Evolutionary conservation across 2,329 filamentous ascomycete genomes (phyloP).

Genomic region (Fusarium odoratissimum): DNA sequence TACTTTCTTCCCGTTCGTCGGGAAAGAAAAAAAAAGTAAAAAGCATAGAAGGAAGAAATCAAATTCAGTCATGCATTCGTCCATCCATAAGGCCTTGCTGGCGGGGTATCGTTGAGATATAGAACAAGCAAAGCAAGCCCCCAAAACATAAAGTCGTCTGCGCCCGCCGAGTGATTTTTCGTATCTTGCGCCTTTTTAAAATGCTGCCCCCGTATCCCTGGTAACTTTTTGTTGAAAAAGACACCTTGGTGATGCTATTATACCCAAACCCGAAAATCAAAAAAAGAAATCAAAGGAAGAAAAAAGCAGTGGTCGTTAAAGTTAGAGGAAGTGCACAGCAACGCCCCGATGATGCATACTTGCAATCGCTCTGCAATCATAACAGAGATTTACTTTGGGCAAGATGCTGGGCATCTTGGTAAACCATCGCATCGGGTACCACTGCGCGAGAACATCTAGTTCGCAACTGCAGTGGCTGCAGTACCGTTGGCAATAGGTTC

Average conservation of each 20-base stretch:
- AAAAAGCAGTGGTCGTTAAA: slow-evolving; percentile 11
- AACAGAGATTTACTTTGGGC: slow-evolving; percentile 6
- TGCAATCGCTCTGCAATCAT: slow-evolving; percentile 22
- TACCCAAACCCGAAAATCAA: slow-evolving; percentile 35
- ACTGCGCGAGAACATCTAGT: slow-evolving; percentile 21
- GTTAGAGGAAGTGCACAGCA: slow-evolving; percentile 34
- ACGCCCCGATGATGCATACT: slow-evolving; percentile 31
- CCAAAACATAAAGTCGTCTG: slow-evolving; percentile 47
- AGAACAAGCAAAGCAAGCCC: slow-evolving; percentile 51
- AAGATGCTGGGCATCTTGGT: slow-evolving; percentile 10
- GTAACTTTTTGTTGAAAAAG: slow-evolving; percentile 58
- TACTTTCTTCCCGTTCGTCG: slow-evolving; percentile 6
- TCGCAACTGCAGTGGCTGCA: slow-evolving; percentile 17
- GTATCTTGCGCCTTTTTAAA: slow-evolving; percentile 43
- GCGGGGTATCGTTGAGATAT: slow-evolving; percentile 57
- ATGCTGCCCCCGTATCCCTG: slow-evolving; percentile 47
- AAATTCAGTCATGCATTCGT: slow-evolving; percentile 43
- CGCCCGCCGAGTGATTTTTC: slow-evolving; percentile 43
- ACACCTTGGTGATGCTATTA: slow-evolving; percentile 48
- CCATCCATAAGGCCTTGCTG: slow-evolving; percentile 48
- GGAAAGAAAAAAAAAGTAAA: slow-evolving; percentile 4
- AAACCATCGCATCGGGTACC: not conserved
- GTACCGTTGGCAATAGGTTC: slow-evolving; percentile 26
- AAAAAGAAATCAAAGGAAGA: slow-evolving; percentile 8
- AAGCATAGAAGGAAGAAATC: slow-evolving; percentile 6